Percentiles rank a stretch among this genome's conserved stretches.
Evolutionary conservation across 2,329 filamentous ascomycete species (phyloP).

Genomic region (Xylaria arbuscula): DNA sequence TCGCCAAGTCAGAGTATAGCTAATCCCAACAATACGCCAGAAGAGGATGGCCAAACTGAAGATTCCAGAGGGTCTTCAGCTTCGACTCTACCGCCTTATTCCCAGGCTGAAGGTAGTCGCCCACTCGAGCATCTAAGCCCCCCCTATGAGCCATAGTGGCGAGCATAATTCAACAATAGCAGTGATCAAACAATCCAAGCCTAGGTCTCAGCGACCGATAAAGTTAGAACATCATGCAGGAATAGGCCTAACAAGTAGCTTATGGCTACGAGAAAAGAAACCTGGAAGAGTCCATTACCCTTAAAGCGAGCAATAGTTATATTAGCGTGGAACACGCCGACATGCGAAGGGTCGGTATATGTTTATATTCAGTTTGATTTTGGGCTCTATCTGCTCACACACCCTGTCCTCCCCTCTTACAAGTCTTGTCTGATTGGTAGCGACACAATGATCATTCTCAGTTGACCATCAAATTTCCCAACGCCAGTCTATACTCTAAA

Average conservation of each 20-base stretch:
- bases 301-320: background rate
- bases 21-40: background rate
- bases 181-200: background rate
- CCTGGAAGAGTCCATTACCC: background rate
- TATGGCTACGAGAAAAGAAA: background rate
- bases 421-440: background rate
- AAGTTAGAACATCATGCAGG: background rate
- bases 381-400: conserved; percentile 16
- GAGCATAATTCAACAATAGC: background rate
- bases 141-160: background rate
- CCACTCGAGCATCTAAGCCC: background rate
- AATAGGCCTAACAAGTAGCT: too few relatives aligned
- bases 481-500: conserved; percentile 31
- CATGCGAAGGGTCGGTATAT: background rate
- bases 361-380: background rate
- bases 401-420: background rate
- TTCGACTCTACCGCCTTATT: too few relatives aligned
- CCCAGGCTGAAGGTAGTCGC: background rate
- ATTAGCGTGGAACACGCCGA: background rate
- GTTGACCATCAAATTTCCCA: conserved; percentile 15
- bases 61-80: background rate
- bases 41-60: background rate
- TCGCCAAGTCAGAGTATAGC: background rate
- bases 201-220: background rate
- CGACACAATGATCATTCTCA: conserved; percentile 12